Evolutionary conservation across 768 basidiomycete species (phyloP).

Genomic region (Cyclocybe cylindracea): DNA sequence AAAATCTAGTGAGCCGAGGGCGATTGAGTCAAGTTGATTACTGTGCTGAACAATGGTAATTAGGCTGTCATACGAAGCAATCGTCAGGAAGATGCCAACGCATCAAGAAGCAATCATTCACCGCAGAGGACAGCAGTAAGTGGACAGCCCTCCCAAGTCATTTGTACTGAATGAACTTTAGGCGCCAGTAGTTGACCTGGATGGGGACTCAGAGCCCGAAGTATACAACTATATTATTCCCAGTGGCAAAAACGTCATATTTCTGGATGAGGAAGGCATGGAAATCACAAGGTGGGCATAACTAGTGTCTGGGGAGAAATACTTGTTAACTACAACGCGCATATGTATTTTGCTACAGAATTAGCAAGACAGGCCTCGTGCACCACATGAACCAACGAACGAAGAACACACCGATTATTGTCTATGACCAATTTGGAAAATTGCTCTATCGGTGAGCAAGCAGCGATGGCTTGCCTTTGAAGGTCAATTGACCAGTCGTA

Average conservation of each 20-base stretch:
- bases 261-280: slow-evolving; percentile 65
- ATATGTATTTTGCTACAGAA: slow-evolving; percentile 8
- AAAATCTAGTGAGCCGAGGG: no score
- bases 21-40: no score
- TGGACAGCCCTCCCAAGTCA: no score
- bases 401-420: slow-evolving; percentile 45
- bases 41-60: no score
- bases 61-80: no score
- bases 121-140: no score
- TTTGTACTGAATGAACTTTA: not conserved
- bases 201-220: slow-evolving; percentile 29
- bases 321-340: not conserved
- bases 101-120: no score
- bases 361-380: slow-evolving; percentile 15
- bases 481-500: not conserved
- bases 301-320: not conserved
- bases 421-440: slow-evolving; percentile 59
- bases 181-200: slow-evolving; percentile 21
- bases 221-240: slow-evolving; percentile 64
- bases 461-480: not conserved
- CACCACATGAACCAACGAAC: slow-evolving; percentile 8
- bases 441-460: slow-evolving; percentile 54
- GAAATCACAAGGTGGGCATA: slow-evolving; percentile 57
- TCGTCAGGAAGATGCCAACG: no score
- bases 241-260: slow-evolving; percentile 62